Evolutionary conservation across 73 alveolate genomes (phyloP).

Genomic region (Blepharisma stoltei): DNA sequence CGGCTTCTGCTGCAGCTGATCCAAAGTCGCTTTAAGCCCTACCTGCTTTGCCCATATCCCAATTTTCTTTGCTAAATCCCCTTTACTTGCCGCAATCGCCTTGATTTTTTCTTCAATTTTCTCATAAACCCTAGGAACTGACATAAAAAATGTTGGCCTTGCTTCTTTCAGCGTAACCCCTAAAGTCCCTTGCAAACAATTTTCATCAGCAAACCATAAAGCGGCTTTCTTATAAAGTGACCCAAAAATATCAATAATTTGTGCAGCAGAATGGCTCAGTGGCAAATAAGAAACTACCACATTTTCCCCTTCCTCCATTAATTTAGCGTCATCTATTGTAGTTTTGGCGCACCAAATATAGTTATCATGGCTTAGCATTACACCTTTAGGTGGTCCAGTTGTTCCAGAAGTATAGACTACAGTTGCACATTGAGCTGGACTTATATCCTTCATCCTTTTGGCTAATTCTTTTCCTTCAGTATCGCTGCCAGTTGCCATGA

Average conservation of each 20-base stretch:
- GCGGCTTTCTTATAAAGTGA: conserved; percentile 46
- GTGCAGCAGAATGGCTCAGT: conserved; percentile 78
- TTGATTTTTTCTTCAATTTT: conserved; percentile 75
- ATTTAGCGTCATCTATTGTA: neutral
- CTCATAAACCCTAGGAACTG: conserved; percentile 91
- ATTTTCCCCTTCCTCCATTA: conserved; percentile 47
- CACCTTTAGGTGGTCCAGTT: conserved; percentile 88
- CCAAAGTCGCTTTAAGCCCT: neutral
- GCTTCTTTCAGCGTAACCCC: conserved; percentile 68
- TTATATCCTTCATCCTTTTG: conserved; percentile 14
- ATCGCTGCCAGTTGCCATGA: conserved; percentile 31
- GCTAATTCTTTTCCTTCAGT: neutral
- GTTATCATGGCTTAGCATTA: conserved; percentile 83
- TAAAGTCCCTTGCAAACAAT: conserved; percentile 83
- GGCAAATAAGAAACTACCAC: conserved; percentile 70
- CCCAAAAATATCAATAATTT: conserved; percentile 54
- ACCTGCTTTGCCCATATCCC: conserved; percentile 32
- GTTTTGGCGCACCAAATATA: conserved; percentile 30
- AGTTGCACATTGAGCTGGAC: conserved; percentile 72
- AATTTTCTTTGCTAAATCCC: conserved; percentile 20
- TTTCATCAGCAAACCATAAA: conserved; percentile 74
- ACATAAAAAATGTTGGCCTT: conserved; percentile 80
- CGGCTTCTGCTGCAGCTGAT: neutral
- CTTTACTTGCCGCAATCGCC: conserved; percentile 54
- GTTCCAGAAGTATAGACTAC: conserved; percentile 89